Base-by-base conservation (phyloP, 2,329 filamentous ascomycete species). In the Trichoderma atrobrunneum region DNA sequence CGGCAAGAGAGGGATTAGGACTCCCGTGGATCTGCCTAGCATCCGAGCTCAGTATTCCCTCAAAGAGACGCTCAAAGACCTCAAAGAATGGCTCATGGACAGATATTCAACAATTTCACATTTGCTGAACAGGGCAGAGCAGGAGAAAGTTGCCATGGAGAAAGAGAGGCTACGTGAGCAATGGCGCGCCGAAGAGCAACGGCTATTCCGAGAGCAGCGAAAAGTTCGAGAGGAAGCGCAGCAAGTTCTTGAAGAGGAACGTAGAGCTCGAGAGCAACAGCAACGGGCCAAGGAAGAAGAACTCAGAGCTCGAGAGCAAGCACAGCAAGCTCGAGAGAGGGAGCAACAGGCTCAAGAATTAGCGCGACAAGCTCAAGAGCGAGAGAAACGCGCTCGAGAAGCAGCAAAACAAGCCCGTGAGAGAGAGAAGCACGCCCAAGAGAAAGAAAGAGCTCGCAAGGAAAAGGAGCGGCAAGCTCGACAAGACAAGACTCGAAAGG, bases 1-100 rank as follows among this genome's bases (percentile, higher is more conserved):
- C 26, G 34, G 32, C 24, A 24, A 60, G 28, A 51, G 26, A 32
- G 28, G 18, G 61, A 61, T 62, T 60, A 62, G 57, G 60, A 66
- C 39, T 43, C 51, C 51, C 28, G 28, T 62, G 18, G 28, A 71
- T 12, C 18, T 73, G 21, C 18, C 67, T 32, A 26, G 28, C 14
- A 21, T 73, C 32, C 63, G 71, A 51, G 34, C 24, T 7, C 18
- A 36, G n/a, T 74, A 56, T 32, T 71, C 72, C 16, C 39, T 71
- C 21, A 21, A 36, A 1, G 10, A 60, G 26, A 18, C 60, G 36
- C 68, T 73, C n/a, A 16, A 18, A 7, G 16, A 21, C 39, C 36
- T 73, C n/a, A 71, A 57, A 28, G 21, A 67, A 24, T 73, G 72
- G 67, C 39, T 73, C 10, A 10, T 61, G 16, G 21, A 24, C 16